These are phyloP conservation scores for Rauvolfia tetraphylla DNA, from an alignment of 257 asterid genomes.

Conservation along the genomic window DNA sequence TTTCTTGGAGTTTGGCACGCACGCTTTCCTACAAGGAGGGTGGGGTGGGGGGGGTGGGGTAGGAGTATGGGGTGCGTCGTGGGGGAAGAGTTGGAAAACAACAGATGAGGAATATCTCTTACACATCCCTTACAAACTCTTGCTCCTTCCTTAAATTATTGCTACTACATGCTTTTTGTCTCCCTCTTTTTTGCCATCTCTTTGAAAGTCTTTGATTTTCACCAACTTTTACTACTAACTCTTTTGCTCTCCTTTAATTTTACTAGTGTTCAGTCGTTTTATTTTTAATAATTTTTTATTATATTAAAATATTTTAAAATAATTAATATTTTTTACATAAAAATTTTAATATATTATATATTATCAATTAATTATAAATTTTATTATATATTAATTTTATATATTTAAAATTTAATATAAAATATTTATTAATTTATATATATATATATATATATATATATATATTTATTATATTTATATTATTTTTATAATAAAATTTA, in stretches of 20 bases:
- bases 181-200: constrained; percentile 17
- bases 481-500: no score
- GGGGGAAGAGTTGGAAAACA: constrained; percentile 27
- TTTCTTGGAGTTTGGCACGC: constrained; percentile 48
- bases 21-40: constrained; percentile 42
- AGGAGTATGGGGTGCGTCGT: not conserved
- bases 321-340: no score
- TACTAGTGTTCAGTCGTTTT: no score
- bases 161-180: constrained; percentile 53
- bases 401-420: no score
- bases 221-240: not conserved
- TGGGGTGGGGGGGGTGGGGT: not conserved
- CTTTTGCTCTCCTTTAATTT: not conserved
- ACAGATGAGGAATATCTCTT: constrained; percentile 43
- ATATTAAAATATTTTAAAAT: no score
- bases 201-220: not conserved
- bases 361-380: no score
- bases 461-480: no score
- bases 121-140: constrained; percentile 15
- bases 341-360: no score
- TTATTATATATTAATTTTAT: no score
- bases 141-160: constrained; percentile 30
- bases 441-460: no score
- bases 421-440: no score
- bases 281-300: no score